Conservation (phyloP, 805 yeast species). For the Cyberlindnera lachancei region DNA sequence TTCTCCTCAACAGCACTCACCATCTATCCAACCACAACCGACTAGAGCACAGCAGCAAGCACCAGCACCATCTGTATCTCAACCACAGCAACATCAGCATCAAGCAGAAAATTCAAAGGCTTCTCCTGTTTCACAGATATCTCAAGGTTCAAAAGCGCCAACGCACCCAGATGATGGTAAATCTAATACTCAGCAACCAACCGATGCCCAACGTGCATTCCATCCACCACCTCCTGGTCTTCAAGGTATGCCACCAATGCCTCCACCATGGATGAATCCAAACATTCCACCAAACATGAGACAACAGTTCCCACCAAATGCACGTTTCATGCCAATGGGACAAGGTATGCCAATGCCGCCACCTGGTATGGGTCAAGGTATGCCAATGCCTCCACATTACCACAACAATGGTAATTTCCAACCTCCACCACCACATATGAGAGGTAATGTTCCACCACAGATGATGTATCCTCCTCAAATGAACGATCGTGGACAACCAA, state of each 20-base stretch:
- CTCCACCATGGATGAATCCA: constrained; percentile 13
- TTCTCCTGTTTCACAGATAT: too few relatives aligned
- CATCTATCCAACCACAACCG: too few relatives aligned
- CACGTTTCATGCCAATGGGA: constrained; percentile 14
- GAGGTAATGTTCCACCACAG: constrained; percentile 11
- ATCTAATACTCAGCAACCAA: background rate
- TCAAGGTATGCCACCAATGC: constrained; percentile 1
- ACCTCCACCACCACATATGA: constrained; percentile 11
- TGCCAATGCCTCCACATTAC: constrained; percentile 1
- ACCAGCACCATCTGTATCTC: too few relatives aligned
- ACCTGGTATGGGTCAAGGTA: background rate
- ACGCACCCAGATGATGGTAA: too few relatives aligned
- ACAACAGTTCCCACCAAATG: constrained; percentile 8
- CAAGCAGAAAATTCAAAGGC: too few relatives aligned
- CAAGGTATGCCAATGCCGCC: constrained; percentile 1
- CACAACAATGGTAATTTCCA: constrained; percentile 3
- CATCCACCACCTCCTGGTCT: constrained; percentile 1
- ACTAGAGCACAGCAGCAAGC: too few relatives aligned
- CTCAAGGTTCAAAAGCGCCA: too few relatives aligned
- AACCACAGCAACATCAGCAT: too few relatives aligned
- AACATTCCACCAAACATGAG: constrained; percentile 16
- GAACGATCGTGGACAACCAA: constrained; percentile 5
- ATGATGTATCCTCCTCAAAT: constrained; percentile 9
- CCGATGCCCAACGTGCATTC: constrained; percentile 1
- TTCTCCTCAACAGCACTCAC: constrained; percentile 6